Evolutionary conservation across 176 grass and related monocot species (phyloP), one percentile per base, ranked within the genome.

Genomic region (Saccharum officinarum): DNA sequence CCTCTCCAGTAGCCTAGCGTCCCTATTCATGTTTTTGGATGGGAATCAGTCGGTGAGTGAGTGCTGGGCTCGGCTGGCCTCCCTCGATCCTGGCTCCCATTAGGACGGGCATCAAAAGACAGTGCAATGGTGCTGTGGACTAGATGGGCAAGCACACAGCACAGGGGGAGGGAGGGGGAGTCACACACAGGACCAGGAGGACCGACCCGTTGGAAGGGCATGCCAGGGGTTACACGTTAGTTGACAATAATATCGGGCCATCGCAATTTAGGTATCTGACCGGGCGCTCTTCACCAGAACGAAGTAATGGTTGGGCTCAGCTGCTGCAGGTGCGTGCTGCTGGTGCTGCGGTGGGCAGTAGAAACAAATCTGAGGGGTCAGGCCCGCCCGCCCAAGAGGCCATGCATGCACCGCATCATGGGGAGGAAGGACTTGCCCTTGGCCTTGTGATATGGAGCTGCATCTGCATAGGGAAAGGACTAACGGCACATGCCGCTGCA

Each of bases 301-400:
- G 49, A 52, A 86, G 88, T 91, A 80, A 86, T 91, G 68, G 68
- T 76, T 46, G 79, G 46, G 67, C 57, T 69, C 57, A 49, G 41
- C 33, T 14, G 67, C 82, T 22, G 77, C 44, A 45, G 50, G 72
- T 81, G 52, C 67, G 20, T 44, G 47, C 41, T 44, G 47, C 41
- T 83, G 73, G 10, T 45, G 49, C 42, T 83, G 73, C 28, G 42
- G 50, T 65, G 71, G 69, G 26, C 62, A 60, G 57, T 78, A 66
- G 65, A 84, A 87, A 83, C 84, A 91, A 84, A 84, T 87, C 75
- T 91, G 61, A 79, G 85, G 85, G 80, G 84, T 62, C 89, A 90
- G 89, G 77, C 80, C 31, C 18, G 18, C 52, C 46, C 4, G 46
- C 14, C 6, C 22, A 28, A 49, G 60, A 72, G 75, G 75, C 72